Base-by-base conservation (phyloP, 768 basidiomycete species). In the Coprinellus micaceus region DNA sequence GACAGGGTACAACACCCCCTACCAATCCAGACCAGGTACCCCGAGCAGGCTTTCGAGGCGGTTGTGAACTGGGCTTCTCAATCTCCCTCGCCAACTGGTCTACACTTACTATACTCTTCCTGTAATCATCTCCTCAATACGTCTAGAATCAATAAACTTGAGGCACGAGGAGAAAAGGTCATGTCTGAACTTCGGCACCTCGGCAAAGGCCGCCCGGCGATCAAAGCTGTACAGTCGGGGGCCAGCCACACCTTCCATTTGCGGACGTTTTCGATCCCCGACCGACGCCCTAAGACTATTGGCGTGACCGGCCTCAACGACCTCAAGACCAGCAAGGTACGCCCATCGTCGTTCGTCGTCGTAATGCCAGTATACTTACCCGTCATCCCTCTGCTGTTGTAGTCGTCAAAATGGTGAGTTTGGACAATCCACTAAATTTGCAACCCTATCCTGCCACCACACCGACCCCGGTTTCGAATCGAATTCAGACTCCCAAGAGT, bases 1-100 rank as follows among this genome's bases (percentile, higher is more conserved):
- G n/a, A 85, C 83, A 40, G 86, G 86, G 5, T 76, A 81, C 60
- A 80, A 83, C 1, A 86, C 84, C 15, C 85, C 87, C 5, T 71
- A 70, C 30, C 67, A 71, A 49, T 89, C 88, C 22, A 75, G 86
- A 60, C 84, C 87, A 37, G 71, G 78, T 46, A 89, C 86, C 24
- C 86, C 87, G 0, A 86, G 82, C 67, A 78, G 80, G 43, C 67
- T 82, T 39, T 74, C 78, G 53, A 67, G 68, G 58, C 73, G 70
- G 58, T 73, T 65, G 44, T 41, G 48, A 29, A 19, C 28, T 59
- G 15, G n/a, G 41, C 39, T 21, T 36, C 26, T 29, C 33, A 6
- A 6, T 33, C 33, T 33, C 33, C 13, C 33, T n/a, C n/a, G n/a
- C n/a, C n/a, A n/a, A n/a, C n/a, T n/a, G n/a, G n/a, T n/a, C n/a